phyloP scores from a whole-genome alignment of 176 grass and related monocot species.

The Lolium rigidum region DNA sequence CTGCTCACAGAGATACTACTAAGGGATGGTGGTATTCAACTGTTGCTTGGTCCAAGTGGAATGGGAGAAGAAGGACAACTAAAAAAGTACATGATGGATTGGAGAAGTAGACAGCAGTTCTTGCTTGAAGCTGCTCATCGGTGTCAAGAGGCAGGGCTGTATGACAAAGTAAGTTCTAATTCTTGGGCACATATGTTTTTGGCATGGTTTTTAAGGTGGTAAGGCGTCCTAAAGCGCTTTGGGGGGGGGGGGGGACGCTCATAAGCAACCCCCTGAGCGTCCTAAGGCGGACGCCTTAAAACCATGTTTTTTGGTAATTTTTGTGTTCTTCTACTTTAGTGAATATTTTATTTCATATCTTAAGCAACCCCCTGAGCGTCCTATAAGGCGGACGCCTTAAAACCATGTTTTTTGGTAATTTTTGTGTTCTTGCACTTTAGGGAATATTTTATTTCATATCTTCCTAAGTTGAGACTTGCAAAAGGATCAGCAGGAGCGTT shows the following conservation, averaged over 20 bases:
- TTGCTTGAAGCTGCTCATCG: constrained; percentile 86
- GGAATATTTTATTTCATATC: constrained; percentile 12
- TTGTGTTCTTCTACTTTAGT: no score
- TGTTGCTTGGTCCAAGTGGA: constrained; percentile 91
- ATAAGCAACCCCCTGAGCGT: no score
- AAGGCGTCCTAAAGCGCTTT: no score
- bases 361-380: no score
- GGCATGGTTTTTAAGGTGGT: no score
- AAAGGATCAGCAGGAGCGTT: constrained; percentile 3
- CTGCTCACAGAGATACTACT: constrained; percentile 91
- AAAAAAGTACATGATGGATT: constrained; percentile 90
- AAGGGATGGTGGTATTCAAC: constrained; percentile 80
- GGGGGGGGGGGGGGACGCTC: no score
- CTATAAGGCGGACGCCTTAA: no score
- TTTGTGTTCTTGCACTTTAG: not conserved
- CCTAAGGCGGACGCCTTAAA: no score
- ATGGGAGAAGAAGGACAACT: constrained; percentile 91
- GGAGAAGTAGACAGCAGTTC: constrained; percentile 75
- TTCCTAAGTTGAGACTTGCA: constrained; percentile 14
- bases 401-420: not conserved
- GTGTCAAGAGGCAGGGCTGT: constrained; percentile 89
- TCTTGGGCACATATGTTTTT: not conserved
- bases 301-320: no score
- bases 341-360: no score
- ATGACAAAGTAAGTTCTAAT: constrained; percentile 81